Conservation (phyloP, 441 rosid species). For the Gossypium gossypioides region DNA sequence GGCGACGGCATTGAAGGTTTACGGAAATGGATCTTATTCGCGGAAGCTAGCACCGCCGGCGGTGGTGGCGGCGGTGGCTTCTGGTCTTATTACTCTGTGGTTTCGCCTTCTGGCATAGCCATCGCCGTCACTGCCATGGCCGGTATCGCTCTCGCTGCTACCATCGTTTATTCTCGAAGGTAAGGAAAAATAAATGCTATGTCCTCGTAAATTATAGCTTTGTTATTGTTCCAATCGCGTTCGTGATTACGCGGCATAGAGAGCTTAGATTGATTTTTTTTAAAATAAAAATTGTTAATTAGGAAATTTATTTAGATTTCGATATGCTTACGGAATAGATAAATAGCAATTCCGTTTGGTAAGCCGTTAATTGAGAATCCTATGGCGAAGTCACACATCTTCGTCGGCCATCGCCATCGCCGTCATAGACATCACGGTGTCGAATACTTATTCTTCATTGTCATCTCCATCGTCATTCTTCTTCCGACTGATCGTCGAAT, state of each 20-base stretch:
- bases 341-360: neutral
- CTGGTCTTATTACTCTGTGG: conserved; percentile 36
- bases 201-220: neutral
- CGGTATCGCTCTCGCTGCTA: conserved; percentile 57
- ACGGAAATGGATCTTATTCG: conserved; percentile 41
- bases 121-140: conserved; percentile 67
- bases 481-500: conserved; percentile 33
- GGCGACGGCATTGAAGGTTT: conserved; percentile 11
- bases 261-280: neutral
- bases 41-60: conserved; percentile 35
- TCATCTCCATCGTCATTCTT: conserved; percentile 24
- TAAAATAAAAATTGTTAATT: conserved; percentile 8
- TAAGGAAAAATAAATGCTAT: conserved; percentile 14
- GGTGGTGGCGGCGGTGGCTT: conserved; percentile 23
- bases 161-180: conserved; percentile 59
- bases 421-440: conserved; percentile 11
- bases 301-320: conserved; percentile 4
- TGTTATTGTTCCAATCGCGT: neutral
- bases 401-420: conserved; percentile 13
- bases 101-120: conserved; percentile 52
- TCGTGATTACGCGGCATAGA: neutral
- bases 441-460: conserved; percentile 29
- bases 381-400: conserved; percentile 39
- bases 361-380: conserved; percentile 38
- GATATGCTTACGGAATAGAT: conserved; percentile 32